A percentile compares a stretch with the other conserved stretches of the same genome.
phyloP scores from a whole-genome alignment of 1,139 yeast genomes.

The Chernovozyma sophiae-reginae region DNA sequence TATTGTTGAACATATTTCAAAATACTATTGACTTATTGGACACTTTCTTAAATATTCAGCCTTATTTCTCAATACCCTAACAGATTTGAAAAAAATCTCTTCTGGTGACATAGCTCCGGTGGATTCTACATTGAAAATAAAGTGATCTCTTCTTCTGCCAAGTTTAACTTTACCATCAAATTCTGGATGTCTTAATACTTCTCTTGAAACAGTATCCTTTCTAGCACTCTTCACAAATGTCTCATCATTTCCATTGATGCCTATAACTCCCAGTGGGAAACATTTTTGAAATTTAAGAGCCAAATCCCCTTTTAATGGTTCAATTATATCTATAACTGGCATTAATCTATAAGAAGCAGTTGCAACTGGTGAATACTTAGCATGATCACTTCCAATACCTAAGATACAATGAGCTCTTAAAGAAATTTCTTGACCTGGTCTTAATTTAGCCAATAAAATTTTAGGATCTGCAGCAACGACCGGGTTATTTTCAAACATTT shows the following conservation, averaged over 20 bases:
- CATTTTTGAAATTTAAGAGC: constrained; percentile 82
- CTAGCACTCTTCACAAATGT: constrained; percentile 87
- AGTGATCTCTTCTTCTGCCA: constrained; percentile 89
- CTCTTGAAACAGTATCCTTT: constrained; percentile 94
- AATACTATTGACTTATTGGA: constrained; percentile 69
- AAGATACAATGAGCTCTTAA: constrained; percentile 86
- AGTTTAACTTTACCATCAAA: constrained; percentile 84
- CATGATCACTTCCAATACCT: constrained; percentile 93
- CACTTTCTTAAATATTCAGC: constrained; percentile 77
- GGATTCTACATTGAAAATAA: constrained; percentile 89
- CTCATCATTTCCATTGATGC: constrained; percentile 59
- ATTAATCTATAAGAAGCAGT: constrained; percentile 95
- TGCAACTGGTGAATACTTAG: constrained; percentile 94
- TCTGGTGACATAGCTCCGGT: constrained; percentile 97
- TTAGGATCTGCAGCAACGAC: constrained; percentile 83
- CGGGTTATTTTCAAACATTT: constrained; percentile 61
- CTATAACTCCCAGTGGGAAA: constrained; percentile 92
- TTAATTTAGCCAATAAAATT: constrained; percentile 80
- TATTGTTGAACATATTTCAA: no score
- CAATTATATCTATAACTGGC: constrained; percentile 79
- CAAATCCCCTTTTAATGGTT: constrained; percentile 71
- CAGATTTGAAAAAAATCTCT: constrained; percentile 88
- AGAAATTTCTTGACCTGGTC: constrained; percentile 96
- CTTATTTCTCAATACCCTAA: constrained; percentile 78
- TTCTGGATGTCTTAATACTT: constrained; percentile 89